Conservation (phyloP, 306 rosid genomes). For the Lathyrus sativus region DNA sequence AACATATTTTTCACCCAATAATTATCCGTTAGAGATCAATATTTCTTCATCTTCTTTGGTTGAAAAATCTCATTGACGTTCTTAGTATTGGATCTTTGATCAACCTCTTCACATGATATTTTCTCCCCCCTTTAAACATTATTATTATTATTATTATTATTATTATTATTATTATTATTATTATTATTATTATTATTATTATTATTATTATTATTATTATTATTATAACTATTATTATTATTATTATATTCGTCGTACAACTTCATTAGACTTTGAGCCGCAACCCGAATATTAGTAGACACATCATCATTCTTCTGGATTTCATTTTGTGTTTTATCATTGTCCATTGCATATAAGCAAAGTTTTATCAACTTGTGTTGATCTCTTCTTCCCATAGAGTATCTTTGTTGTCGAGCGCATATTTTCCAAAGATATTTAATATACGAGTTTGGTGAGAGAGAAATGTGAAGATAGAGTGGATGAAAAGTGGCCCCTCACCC, state of each 20-base stretch:
- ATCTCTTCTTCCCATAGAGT: too few relatives aligned
- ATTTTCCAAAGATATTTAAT: too few relatives aligned
- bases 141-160: neutral
- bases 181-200: neutral
- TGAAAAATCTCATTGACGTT: conserved; percentile 12
- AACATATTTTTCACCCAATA: conserved; percentile 45
- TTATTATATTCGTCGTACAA: neutral
- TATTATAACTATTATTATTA: neutral
- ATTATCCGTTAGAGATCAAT: conserved; percentile 47
- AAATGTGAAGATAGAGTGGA: too few relatives aligned
- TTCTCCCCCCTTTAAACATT: conserved; percentile 18
- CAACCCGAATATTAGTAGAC: too few relatives aligned
- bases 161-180: neutral
- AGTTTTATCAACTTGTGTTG: too few relatives aligned
- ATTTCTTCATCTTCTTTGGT: conserved; percentile 48
- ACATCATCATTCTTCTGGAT: neutral
- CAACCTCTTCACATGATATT: conserved; percentile 21
- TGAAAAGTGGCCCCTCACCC: too few relatives aligned
- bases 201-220: neutral
- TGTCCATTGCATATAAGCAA: too few relatives aligned
- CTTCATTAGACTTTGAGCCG: too few relatives aligned
- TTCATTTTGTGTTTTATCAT: too few relatives aligned
- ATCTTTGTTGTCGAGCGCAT: too few relatives aligned
- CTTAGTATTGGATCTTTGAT: conserved; percentile 9
- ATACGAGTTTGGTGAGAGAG: too few relatives aligned